These are phyloP conservation scores for Sarcodon aspratus DNA, from an alignment of 768 basidiomycete genomes.

Conservation along the genomic window DNA sequence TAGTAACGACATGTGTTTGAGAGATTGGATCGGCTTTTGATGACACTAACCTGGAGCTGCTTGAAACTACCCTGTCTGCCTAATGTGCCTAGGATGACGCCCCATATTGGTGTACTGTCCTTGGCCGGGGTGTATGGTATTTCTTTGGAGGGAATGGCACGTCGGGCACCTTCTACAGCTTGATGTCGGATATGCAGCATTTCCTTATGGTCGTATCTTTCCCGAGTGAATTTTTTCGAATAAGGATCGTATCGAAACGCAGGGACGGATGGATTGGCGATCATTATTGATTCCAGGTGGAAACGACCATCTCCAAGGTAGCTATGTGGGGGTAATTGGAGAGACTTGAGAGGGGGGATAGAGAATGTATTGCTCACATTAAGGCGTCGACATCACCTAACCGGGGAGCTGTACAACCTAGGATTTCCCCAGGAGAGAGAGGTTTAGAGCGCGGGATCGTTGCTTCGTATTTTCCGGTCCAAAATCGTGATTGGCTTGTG, in stretches of 20 bases:
- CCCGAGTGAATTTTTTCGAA: slow-evolving; percentile 91
- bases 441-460: slow-evolving; percentile 83
- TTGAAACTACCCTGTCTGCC: slow-evolving; percentile 90
- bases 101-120: slow-evolving; percentile 47
- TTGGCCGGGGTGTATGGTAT: slow-evolving; percentile 8
- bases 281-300: slow-evolving; percentile 98
- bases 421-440: slow-evolving; percentile 90
- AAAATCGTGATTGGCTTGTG: slow-evolving; percentile 17
- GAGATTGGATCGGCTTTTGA: slow-evolving; percentile 1
- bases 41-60: slow-evolving; percentile 55
- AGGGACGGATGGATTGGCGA: slow-evolving; percentile 90
- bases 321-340: slow-evolving; percentile 27
- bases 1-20: background rate
- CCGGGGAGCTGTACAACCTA: slow-evolving; percentile 92
- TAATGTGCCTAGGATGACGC: slow-evolving; percentile 86
- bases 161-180: slow-evolving; percentile 42
- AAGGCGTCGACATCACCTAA: slow-evolving; percentile 77
- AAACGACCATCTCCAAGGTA: slow-evolving; percentile 98
- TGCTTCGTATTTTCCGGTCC: slow-evolving; percentile 60
- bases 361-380: slow-evolving; percentile 43
- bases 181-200: slow-evolving; percentile 71
- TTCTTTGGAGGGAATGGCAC: slow-evolving; percentile 33
- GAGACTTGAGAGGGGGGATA: slow-evolving; percentile 1
- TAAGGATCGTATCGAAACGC: slow-evolving; percentile 99
- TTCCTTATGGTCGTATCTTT: slow-evolving; percentile 80